These are phyloP conservation scores for Neurospora sp. DNA, from an alignment of 2,329 filamentous ascomycete species.

Conservation along the genomic window DNA sequence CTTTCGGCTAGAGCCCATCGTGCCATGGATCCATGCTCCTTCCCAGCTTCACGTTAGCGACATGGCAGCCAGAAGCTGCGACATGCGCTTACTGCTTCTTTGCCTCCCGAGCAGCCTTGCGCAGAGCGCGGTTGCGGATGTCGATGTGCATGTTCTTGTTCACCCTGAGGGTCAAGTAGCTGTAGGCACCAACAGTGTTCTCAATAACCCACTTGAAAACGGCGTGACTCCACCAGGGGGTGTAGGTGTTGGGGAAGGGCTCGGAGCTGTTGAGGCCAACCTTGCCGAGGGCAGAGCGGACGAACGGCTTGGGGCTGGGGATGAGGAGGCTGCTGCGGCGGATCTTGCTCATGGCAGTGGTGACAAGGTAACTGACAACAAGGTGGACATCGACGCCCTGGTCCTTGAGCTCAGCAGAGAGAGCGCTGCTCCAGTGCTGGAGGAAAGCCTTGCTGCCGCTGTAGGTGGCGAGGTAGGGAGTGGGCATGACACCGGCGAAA, in stretches of 20 bases:
- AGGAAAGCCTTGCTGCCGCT: conserved; percentile 97
- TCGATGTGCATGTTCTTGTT: conserved; percentile 66
- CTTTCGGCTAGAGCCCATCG: neutral
- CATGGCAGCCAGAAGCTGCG: neutral
- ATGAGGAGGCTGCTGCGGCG: conserved; percentile 67
- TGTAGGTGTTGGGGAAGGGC: conserved; percentile 71
- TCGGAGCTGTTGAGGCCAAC: conserved; percentile 75
- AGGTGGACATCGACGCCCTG: conserved; percentile 84
- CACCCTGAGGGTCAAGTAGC: conserved; percentile 34
- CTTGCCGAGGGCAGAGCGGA: conserved; percentile 67
- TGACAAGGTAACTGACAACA: conserved; percentile 85
- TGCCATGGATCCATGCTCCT: neutral
- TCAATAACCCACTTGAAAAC: conserved; percentile 77
- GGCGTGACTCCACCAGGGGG: conserved; percentile 88
- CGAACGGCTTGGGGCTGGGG: conserved; percentile 74
- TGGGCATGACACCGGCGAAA: conserved; percentile 86
- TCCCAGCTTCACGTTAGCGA: neutral
- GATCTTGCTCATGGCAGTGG: conserved; percentile 95
- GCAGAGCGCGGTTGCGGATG: conserved; percentile 72
- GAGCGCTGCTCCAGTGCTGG: conserved; percentile 85
- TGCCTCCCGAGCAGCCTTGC: conserved; percentile 72
- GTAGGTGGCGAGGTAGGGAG: conserved; percentile 88
- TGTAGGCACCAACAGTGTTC: conserved; percentile 42
- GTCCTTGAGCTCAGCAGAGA: conserved; percentile 72
- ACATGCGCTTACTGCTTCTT: conserved; percentile 44